Evolutionary conservation across 78 protist species (phyloP).

Genomic region (Protostelium mycophagum): DNA sequence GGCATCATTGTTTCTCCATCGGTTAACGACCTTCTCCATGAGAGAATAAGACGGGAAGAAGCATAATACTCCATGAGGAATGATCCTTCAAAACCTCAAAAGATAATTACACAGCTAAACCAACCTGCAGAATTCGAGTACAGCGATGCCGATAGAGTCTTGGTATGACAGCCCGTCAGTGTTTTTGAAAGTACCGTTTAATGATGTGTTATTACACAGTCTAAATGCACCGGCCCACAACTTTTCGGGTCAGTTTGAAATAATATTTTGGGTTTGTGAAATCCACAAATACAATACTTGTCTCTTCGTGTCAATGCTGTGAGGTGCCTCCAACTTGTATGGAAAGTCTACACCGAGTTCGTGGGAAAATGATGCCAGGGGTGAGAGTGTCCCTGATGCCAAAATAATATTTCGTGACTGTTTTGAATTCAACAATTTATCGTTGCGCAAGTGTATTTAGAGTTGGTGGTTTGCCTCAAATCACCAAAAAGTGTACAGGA

Average conservation of each 20-base stretch:
- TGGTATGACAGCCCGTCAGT: conserved; percentile 39
- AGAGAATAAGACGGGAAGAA: conserved; percentile 92
- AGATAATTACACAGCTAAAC: neutral
- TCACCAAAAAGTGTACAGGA: too few relatives aligned
- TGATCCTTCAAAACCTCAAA: conserved; percentile 14
- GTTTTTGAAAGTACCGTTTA: conserved; percentile 48
- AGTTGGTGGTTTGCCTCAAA: too few relatives aligned
- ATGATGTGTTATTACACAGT: neutral
- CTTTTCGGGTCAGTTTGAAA: too few relatives aligned
- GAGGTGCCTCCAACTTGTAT: neutral
- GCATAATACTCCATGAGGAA: conserved; percentile 93
- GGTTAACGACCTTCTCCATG: conserved; percentile 16
- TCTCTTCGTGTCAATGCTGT: neutral
- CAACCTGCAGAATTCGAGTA: conserved; percentile 45
- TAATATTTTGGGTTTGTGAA: too few relatives aligned
- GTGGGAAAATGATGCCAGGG: conserved; percentile 71
- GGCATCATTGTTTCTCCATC: conserved; percentile 32
- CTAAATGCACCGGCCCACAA: conserved; percentile 49
- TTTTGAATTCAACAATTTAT: neutral
- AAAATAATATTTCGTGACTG: conserved; percentile 45
- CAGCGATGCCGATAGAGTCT: conserved; percentile 72
- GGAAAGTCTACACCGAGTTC: conserved; percentile 30
- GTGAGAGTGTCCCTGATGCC: conserved; percentile 96
- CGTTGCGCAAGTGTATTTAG: too few relatives aligned
- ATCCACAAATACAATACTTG: too few relatives aligned